Base-by-base conservation (phyloP, 139 green algal species). In the Ettlia oleoabundans region DNA sequence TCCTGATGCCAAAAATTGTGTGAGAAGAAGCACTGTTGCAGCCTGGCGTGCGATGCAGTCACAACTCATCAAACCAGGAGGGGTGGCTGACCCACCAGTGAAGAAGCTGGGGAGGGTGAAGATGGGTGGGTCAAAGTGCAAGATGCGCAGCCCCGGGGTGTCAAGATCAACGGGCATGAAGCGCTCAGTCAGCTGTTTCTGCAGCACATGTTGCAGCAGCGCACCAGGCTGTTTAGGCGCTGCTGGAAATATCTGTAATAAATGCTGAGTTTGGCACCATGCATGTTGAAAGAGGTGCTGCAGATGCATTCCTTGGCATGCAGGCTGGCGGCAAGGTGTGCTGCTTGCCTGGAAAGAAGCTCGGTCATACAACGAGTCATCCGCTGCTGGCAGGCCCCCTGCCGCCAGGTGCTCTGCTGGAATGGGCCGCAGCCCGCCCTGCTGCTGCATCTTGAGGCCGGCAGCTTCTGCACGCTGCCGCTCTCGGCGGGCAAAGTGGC, bases 71-170 rank as follows among this genome's bases (percentile, higher is more conserved):
- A n/a, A n/a, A n/a, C n/a, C 62, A 68, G 62, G 18, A 33, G 26
- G 6, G 30, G 62, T 30, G 26, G 35, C 2, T 72, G 37, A n/a
- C 53, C n/a, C 30, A 81, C 75, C 75, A 1, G 37, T 62, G 75
- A 81, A 81, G 58, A 81, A 81, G 58, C 4, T 38, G 1, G 75
- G 55, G 18, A 95, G 64, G 1, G 75, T 86, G 38, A 94, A 81
- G 4, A 94, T 66, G 19, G 89, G 87, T 0, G 91, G 91, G 68
- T 95, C 91, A 33, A 94, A 65, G 84, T 94, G 84, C 30, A 89
- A 74, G 9, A 94, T 77, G 18, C 78, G 74, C 28, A 93, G 61
- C 41, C 90, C 87, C 4, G 89, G 78, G 13, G 68, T 82, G 68
- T 91, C 78, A 33, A 93, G 53, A 58, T 93, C 73, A 19, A 93